phyloP scores from a whole-genome alignment of 306 rosid genomes.

The Quercus cerris region DNA sequence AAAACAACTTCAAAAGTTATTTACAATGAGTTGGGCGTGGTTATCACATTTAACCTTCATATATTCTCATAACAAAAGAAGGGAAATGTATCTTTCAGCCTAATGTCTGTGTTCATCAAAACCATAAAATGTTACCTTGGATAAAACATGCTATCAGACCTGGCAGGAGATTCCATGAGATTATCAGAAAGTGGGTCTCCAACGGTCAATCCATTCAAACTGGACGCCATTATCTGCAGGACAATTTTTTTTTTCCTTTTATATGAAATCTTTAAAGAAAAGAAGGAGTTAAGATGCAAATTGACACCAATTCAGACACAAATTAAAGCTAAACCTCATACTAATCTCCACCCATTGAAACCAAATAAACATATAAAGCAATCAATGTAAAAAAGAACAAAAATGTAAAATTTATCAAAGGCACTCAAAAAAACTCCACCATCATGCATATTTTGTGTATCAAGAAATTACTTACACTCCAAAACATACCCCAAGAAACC shows the following conservation, averaged over 20 bases:
- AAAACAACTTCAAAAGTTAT: not conserved
- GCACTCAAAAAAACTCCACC: not conserved
- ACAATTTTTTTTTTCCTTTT: too few species aligned
- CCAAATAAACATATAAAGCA: not conserved
- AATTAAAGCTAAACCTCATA: not conserved
- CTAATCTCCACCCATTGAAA: not conserved
- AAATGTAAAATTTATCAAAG: not conserved
- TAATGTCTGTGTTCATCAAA: not conserved
- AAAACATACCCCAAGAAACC: not conserved
- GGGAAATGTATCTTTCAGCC: not conserved
- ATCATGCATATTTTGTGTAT: not conserved
- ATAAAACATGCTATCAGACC: conserved; percentile 78
- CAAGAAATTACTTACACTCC: too few species aligned
- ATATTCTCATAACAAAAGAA: not conserved
- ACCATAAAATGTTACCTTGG: conserved; percentile 40
- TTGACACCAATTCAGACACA: not conserved
- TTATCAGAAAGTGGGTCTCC: conserved; percentile 90
- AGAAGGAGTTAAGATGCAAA: not conserved
- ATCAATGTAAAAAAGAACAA: not conserved
- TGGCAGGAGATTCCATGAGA: conserved; percentile 94
- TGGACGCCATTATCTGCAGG: conserved; percentile 91
- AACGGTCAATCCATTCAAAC: conserved; percentile 95
- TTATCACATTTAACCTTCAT: too few species aligned
- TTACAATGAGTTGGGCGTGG: not conserved
- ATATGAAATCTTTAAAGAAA: not conserved